Base-by-base conservation (phyloP, 2,329 filamentous ascomycete genomes). In the Colletotrichum coccodes region DNA sequence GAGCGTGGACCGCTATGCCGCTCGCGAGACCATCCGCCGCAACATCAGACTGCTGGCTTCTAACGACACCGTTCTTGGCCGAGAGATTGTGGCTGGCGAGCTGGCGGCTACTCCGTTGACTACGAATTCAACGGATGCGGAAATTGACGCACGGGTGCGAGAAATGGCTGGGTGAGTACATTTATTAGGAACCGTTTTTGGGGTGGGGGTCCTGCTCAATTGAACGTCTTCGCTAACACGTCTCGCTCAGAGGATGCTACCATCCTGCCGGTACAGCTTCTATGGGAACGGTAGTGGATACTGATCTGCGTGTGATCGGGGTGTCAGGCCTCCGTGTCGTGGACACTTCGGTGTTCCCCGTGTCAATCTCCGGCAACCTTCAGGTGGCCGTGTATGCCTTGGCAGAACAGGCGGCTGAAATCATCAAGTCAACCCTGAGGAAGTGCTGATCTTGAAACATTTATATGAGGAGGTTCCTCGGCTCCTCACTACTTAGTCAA, bases 381-480 rank as follows among this genome's bases (percentile, higher is more conserved):
- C 81, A 83, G 4, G 74, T 85, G 1, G 82, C 87, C 0, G 84
- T 84, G 0, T 89, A 87, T 71, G 87, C 89, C 74, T 78, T 89
- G 30, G 84, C 83, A 6, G 88, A 90, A 77, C 89, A 90, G 77
- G 87, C 88, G 1, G 86, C 87, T 2, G 87, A 87, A 73, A 84
- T 84, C 12, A 89, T 89, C 18, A 21, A 9, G 2, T 46, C 54
- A 18, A 38, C 28, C 0, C 21, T 50, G 47, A 44, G 8, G 14
- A 44, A 34, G 9, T 7, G 18, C 1, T 14, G 18, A 23, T 50
- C 64, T 75, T 42, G 72, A 70, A 3, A 75, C n/a, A n/a, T n/a
- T n/a, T n/a, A n/a, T n/a, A n/a, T n/a, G n/a, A n/a, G n/a, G n/a
- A n/a, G n/a, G n/a, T n/a, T n/a, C n/a, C n/a, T n/a, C n/a, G n/a